Conservation (phyloP, 768 basidiomycete species). For the Leccinum barrowsii region DNA sequence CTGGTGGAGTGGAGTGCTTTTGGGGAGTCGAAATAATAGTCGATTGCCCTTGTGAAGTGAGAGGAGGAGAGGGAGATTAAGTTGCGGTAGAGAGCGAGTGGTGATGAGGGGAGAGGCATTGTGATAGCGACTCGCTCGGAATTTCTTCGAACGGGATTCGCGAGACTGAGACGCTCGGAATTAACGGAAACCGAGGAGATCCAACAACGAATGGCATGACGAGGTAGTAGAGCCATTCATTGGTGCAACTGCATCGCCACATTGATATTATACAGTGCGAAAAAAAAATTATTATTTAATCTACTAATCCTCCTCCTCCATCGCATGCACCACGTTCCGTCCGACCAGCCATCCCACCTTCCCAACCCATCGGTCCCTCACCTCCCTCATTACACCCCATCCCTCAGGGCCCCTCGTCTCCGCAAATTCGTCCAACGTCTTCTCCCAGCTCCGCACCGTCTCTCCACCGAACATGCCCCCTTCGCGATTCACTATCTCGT, state of each 20-base stretch:
- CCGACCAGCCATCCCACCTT: constrained; percentile 82
- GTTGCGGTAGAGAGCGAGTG: constrained; percentile 34
- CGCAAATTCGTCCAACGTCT: constrained; percentile 63
- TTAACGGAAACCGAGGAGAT: neutral
- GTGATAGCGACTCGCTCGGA: neutral
- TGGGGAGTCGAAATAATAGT: constrained; percentile 29
- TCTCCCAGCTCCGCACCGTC: constrained; percentile 65
- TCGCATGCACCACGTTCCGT: constrained; percentile 28
- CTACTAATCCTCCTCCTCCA: constrained; percentile 28
- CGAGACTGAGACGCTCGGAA: neutral
- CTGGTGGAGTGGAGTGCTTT: constrained; percentile 33
- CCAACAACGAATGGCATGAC: constrained; percentile 30
- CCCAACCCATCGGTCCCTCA: constrained; percentile 64
- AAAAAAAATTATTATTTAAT: neutral
- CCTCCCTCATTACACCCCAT: constrained; percentile 38
- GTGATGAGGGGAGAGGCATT: constrained; percentile 31
- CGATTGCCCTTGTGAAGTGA: constrained; percentile 11
- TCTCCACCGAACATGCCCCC: constrained; percentile 81
- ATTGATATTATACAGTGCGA: constrained; percentile 3
- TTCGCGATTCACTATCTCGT: constrained; percentile 63
- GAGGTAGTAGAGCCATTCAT: constrained; percentile 14
- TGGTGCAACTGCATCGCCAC: constrained; percentile 10
- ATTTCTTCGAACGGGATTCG: neutral
- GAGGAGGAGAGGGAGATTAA: constrained; percentile 24
- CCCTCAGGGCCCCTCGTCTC: constrained; percentile 45